Evolutionary conservation across 164 flowering plant species (phyloP).

Genomic region (Chimonanthus salicifolius): DNA sequence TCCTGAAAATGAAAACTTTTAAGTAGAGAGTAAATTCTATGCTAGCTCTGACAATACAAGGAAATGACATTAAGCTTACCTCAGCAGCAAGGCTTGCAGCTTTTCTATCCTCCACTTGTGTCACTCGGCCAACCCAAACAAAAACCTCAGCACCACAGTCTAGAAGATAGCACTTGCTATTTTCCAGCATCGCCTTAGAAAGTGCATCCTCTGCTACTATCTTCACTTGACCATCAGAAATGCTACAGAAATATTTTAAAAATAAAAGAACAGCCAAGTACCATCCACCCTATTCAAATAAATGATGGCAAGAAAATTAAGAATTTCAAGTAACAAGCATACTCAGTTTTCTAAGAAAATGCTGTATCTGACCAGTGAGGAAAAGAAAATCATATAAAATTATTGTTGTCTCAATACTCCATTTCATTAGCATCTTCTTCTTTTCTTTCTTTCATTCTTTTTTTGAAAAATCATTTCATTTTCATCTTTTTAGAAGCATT

Average conservation of each 20-base stretch:
- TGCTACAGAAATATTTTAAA: conserved; percentile 35
- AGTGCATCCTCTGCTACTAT: conserved; percentile 66
- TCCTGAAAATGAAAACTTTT: conserved; percentile 40
- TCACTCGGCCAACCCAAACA: conserved; percentile 98
- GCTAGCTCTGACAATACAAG: background rate
- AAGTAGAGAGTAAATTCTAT: background rate
- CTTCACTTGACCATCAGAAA: conserved; percentile 59
- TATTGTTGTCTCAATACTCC: no score
- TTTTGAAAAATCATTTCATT: no score
- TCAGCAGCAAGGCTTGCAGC: conserved; percentile 85
- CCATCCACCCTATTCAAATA: background rate
- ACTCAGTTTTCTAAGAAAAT: background rate
- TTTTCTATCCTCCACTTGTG: conserved; percentile 95
- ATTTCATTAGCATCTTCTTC: no score
- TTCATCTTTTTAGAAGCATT: no score
- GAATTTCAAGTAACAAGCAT: background rate
- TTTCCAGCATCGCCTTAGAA: conserved; percentile 77
- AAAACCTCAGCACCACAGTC: conserved; percentile 93
- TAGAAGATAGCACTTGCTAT: conserved; percentile 78
- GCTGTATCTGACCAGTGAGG: no score
- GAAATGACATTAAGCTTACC: conserved; percentile 38
- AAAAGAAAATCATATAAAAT: no score
- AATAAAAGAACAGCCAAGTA: conserved; percentile 10
- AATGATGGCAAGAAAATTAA: background rate
- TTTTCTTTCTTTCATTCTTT: no score